Evolutionary conservation across 345 rosid genomes (phyloP).

Genomic region (Eucalyptus caleyi): DNA sequence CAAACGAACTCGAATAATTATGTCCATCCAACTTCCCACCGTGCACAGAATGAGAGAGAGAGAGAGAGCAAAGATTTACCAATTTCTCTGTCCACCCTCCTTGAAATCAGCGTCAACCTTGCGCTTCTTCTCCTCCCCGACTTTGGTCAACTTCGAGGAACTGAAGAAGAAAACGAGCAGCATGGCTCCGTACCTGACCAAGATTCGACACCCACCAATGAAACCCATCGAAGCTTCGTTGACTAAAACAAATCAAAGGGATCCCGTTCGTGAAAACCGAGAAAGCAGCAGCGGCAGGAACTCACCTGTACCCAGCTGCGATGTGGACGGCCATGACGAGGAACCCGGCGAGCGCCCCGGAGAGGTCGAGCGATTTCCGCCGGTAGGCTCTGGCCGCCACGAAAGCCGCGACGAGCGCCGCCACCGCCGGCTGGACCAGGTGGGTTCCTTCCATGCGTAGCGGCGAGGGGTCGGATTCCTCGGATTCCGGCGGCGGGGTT

Average conservation of each 20-base stretch:
- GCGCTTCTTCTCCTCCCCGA: conserved; percentile 83
- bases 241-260: not conserved
- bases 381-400: conserved; percentile 56
- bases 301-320: conserved; percentile 58
- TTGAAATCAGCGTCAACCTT: conserved; percentile 69
- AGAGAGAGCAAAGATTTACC: conserved; percentile 20
- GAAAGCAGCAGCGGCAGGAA: not conserved
- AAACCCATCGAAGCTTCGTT: not conserved
- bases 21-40: not conserved
- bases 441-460: conserved; percentile 24
- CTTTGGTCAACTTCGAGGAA: conserved; percentile 86
- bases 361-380: conserved; percentile 65
- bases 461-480: not conserved
- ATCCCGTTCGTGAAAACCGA: not conserved
- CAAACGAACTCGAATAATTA: not conserved
- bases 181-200: conserved; percentile 68
- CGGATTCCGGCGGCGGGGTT: not conserved
- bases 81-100: conserved; percentile 93
- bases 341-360: conserved; percentile 80
- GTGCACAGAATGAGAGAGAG: not conserved
- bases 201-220: not conserved
- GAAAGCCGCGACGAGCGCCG: conserved; percentile 32
- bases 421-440: conserved; percentile 29
- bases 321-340: conserved; percentile 64
- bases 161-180: conserved; percentile 68